Percentiles rank a stretch among this genome's conserved stretches.
These are phyloP conservation scores for Teratosphaeria gauchensis DNA, from an alignment of 2,329 filamentous ascomycete genomes.

Conservation along the genomic window DNA sequence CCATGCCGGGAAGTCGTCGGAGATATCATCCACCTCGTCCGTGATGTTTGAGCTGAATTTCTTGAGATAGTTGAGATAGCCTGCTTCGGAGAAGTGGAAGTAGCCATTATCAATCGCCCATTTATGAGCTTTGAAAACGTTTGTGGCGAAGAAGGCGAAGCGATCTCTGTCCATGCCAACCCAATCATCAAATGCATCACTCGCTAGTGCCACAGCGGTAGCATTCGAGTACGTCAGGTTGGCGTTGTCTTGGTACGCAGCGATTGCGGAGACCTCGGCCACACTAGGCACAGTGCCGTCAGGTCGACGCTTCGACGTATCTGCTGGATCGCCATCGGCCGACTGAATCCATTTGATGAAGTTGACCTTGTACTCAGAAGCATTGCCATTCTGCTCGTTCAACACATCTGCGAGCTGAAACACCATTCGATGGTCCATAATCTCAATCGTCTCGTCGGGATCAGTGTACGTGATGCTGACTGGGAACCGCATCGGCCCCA, in stretches of 20 bases:
- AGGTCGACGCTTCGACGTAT: slow-evolving; percentile 39
- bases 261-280: slow-evolving; percentile 39
- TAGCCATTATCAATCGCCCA: slow-evolving; percentile 44
- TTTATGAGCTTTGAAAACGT: slow-evolving; percentile 46
- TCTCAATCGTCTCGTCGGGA: slow-evolving; percentile 46
- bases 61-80: slow-evolving; percentile 51
- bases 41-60: slow-evolving; percentile 45
- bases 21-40: slow-evolving; percentile 41
- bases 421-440: slow-evolving; percentile 55
- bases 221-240: slow-evolving; percentile 20
- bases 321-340: slow-evolving; percentile 44
- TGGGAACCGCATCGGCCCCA: slow-evolving; percentile 58
- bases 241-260: slow-evolving; percentile 12
- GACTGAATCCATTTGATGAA: slow-evolving; percentile 55
- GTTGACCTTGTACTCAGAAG: slow-evolving; percentile 41
- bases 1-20: slow-evolving; percentile 40
- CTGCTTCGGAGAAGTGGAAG: slow-evolving; percentile 57
- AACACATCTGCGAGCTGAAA: slow-evolving; percentile 53
- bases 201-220: slow-evolving; percentile 31
- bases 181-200: slow-evolving; percentile 29
- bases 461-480: slow-evolving; percentile 35
- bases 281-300: slow-evolving; percentile 46
- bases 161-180: slow-evolving; percentile 25
- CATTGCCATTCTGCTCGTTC: slow-evolving; percentile 50
- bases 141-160: slow-evolving; percentile 28